A percentile compares a stretch with the other conserved stretches of the same genome.
phyloP scores from a whole-genome alignment of 2,329 filamentous ascomycete species.

The Penicillium polonicum region DNA sequence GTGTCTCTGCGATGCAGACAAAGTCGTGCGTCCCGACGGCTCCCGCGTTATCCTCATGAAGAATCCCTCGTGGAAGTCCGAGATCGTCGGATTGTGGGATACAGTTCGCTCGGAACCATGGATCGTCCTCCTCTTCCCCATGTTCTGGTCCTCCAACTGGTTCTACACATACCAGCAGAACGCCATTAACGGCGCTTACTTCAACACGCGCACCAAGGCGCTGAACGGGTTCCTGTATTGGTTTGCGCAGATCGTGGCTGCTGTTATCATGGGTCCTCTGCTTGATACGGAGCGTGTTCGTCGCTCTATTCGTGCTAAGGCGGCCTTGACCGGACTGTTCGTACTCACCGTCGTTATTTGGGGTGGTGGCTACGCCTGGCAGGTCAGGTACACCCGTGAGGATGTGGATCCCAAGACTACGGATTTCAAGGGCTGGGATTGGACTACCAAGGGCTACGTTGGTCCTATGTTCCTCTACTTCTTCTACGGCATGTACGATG shows the following conservation, averaged over 20 bases:
- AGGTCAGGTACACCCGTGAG: constrained; percentile 58
- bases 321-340: constrained; percentile 60
- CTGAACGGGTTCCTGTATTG: constrained; percentile 76
- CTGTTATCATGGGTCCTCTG: constrained; percentile 66
- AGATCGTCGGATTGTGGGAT: constrained; percentile 71
- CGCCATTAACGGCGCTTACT: constrained; percentile 65
- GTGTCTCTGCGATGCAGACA: constrained; percentile 66
- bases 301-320: constrained; percentile 66
- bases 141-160: constrained; percentile 76
- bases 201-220: constrained; percentile 69
- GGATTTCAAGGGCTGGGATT: constrained; percentile 52
- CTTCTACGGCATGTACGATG: constrained; percentile 84
- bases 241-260: constrained; percentile 71
- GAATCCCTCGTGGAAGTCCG: constrained; percentile 77
- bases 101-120: constrained; percentile 69
- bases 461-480: constrained; percentile 85
- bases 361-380: constrained; percentile 77
- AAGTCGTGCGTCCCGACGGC: constrained; percentile 72
- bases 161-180: constrained; percentile 79
- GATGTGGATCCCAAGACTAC: constrained; percentile 1
- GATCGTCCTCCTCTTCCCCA: constrained; percentile 72
- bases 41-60: constrained; percentile 81
- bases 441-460: constrained; percentile 64
- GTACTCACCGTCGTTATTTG: constrained; percentile 71
- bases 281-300: constrained; percentile 62